A percentile compares a stretch with the other conserved stretches of the same genome.
Evolutionary conservation across 2,329 filamentous ascomycete species (phyloP).

Genomic region (Cytospora schulzeri): DNA sequence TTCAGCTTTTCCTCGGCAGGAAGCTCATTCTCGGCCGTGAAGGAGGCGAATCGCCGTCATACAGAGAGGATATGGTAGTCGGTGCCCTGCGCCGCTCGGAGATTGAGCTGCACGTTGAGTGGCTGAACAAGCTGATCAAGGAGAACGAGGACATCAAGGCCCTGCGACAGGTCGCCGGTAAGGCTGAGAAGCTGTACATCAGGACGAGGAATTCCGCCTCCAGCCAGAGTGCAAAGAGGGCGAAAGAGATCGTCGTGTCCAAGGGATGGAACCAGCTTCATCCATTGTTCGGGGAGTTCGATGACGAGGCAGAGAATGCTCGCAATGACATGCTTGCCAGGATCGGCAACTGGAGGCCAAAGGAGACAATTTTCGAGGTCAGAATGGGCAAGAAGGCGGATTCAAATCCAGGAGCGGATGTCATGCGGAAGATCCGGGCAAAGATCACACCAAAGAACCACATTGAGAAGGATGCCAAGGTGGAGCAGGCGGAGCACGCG

Average conservation of each 20-base stretch:
- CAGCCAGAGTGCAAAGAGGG: constrained; percentile 83
- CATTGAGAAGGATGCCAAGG: constrained; percentile 42
- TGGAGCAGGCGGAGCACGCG: constrained; percentile 40
- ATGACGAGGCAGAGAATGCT: constrained; percentile 66
- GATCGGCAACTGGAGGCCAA: constrained; percentile 84
- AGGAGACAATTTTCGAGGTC: constrained; percentile 96
- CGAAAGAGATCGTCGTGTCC: constrained; percentile 74
- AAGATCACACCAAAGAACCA: constrained; percentile 64
- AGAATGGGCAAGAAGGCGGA: constrained; percentile 69
- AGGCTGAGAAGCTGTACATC: constrained; percentile 92
- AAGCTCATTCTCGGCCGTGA: constrained; percentile 76
- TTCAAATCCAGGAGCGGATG: constrained; percentile 67
- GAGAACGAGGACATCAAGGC: constrained; percentile 74
- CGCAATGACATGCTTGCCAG: constrained; percentile 84
- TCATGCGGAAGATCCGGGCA: constrained; percentile 73
- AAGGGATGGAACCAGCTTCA: constrained; percentile 76
- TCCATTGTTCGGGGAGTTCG: constrained; percentile 74
- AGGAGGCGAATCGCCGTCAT: constrained; percentile 61
- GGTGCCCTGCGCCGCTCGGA: constrained; percentile 73
- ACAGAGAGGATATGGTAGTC: constrained; percentile 80
- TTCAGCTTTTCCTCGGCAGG: constrained; percentile 92
- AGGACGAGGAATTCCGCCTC: constrained; percentile 90
- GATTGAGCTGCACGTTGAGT: constrained; percentile 77
- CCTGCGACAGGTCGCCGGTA: constrained; percentile 73
- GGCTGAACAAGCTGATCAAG: constrained; percentile 75